phyloP scores from a whole-genome alignment of 768 basidiomycete genomes.

The Collybiopsis confluens region DNA sequence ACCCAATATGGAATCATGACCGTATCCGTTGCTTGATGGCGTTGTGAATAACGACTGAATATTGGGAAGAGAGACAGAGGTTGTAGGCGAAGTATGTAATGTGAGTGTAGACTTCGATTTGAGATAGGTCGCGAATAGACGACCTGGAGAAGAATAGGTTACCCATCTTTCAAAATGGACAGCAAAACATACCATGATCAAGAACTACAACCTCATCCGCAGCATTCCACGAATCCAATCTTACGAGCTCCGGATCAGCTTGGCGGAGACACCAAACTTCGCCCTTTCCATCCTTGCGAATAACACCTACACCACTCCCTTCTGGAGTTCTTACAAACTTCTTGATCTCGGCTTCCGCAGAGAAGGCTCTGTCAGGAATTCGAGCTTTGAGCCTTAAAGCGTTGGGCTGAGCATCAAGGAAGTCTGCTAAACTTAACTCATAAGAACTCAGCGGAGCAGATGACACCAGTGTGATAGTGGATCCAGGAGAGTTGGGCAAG shows the following conservation, averaged over 20 bases:
- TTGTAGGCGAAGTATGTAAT: slow-evolving; percentile 46
- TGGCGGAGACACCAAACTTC: slow-evolving; percentile 60
- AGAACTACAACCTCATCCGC: slow-evolving; percentile 71
- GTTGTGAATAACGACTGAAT: slow-evolving; percentile 63
- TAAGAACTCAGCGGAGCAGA: slow-evolving; percentile 64
- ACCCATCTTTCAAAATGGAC: neutral
- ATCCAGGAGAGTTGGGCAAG: slow-evolving; percentile 42
- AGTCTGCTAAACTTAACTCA: slow-evolving; percentile 50
- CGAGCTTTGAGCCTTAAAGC: slow-evolving; percentile 44
- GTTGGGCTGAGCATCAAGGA: slow-evolving; percentile 58
- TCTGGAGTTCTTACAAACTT: slow-evolving; percentile 76
- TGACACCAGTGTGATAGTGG: slow-evolving; percentile 54
- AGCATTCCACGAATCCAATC: slow-evolving; percentile 46
- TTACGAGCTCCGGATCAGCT: slow-evolving; percentile 42
- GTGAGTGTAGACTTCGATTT: slow-evolving; percentile 41
- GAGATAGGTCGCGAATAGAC: slow-evolving; percentile 57
- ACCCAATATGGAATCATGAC: slow-evolving; percentile 58
- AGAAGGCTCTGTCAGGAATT: slow-evolving; percentile 31
- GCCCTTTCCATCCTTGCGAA: slow-evolving; percentile 52
- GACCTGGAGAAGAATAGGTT: slow-evolving; percentile 25
- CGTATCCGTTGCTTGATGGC: slow-evolving; percentile 47
- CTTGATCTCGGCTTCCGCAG: slow-evolving; percentile 50
- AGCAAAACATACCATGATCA: slow-evolving; percentile 45
- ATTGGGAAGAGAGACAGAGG: slow-evolving; percentile 39
- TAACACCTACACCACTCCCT: slow-evolving; percentile 67